A percentile compares a stretch with the other conserved stretches of the same genome.
These are phyloP conservation scores for Skeletonema costatum DNA, from an alignment of 108 stramenopile genomes.

Conservation along the genomic window DNA sequence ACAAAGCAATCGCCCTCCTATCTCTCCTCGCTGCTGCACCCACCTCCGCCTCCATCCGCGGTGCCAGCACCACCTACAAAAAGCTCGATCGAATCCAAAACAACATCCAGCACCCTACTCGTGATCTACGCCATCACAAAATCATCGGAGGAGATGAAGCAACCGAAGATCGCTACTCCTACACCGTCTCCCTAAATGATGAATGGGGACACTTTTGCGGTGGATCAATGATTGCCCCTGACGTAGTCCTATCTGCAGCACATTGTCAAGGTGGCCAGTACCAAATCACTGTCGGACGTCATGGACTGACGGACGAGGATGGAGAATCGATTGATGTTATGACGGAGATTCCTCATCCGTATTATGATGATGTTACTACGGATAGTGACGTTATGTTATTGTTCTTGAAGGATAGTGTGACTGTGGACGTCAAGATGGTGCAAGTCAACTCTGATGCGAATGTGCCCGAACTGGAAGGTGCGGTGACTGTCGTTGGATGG, in stretches of 20 bases:
- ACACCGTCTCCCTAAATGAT: constrained; percentile 28
- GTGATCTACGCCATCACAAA: constrained; percentile 8
- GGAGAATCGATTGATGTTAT: constrained; percentile 22
- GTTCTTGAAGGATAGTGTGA: constrained; percentile 4
- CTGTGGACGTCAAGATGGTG: constrained; percentile 5
- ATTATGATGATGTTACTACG: constrained; percentile 4
- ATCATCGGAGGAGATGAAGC: constrained; percentile 33
- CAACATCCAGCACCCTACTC: not conserved
- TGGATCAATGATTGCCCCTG: constrained; percentile 23
- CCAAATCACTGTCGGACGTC: constrained; percentile 18
- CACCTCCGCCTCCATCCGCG: not conserved
- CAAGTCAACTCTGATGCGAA: constrained; percentile 38
- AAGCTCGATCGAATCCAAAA: not conserved
- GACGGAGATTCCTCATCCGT: constrained; percentile 11
- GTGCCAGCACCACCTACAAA: not conserved
- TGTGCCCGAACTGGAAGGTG: constrained; percentile 28
- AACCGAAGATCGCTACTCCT: constrained; percentile 18
- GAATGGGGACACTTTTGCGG: constrained; percentile 24
- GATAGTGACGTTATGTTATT: constrained; percentile 29
- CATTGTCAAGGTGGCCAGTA: constrained; percentile 1
- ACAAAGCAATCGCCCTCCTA: not conserved
- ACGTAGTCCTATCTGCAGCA: constrained; percentile 8
- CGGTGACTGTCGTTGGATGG: constrained; percentile 56
- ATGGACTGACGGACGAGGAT: constrained; percentile 3
- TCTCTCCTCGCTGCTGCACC: not conserved